Conservation (phyloP, 2,329 filamentous ascomycete species). For the Aspergillus texensis region DNA sequence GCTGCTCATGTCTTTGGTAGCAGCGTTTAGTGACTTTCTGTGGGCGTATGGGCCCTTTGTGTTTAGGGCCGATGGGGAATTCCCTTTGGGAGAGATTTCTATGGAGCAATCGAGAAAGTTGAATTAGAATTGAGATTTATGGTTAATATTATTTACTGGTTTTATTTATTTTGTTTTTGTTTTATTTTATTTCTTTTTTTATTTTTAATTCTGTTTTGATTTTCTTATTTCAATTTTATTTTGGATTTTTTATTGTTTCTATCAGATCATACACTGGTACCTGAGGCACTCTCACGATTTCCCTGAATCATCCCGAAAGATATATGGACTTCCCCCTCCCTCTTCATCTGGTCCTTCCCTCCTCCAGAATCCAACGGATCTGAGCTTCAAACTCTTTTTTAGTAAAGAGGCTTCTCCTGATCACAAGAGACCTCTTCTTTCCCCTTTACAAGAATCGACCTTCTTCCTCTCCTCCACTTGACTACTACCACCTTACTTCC, state of each 20-base stretch:
- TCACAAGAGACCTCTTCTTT: conserved; percentile 16
- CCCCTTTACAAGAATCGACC: conserved; percentile 14
- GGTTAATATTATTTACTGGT: conserved; percentile 6
- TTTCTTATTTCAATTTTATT: not conserved
- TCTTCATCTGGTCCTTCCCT: conserved; percentile 18
- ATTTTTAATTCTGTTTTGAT: not conserved
- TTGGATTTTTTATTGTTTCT: conserved; percentile 1
- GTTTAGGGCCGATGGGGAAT: conserved; percentile 11
- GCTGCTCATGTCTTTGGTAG: conserved; percentile 10
- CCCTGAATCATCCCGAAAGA: conserved; percentile 11
- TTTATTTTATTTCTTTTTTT: conserved; percentile 8
- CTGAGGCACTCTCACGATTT: conserved; percentile 6
- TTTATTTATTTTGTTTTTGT: conserved; percentile 2
- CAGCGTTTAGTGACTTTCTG: not conserved
- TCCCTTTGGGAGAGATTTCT: conserved; percentile 4
- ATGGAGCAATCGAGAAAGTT: conserved; percentile 17
- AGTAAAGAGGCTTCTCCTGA: conserved; percentile 14
- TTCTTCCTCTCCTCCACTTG: conserved; percentile 16
- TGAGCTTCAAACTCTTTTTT: conserved; percentile 17
- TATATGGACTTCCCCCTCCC: conserved; percentile 26
- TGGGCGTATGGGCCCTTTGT: conserved; percentile 1
- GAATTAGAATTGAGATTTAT: conserved; percentile 9
- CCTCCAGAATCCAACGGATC: conserved; percentile 17
- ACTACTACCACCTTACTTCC: conserved; percentile 13
- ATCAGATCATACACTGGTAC: conserved; percentile 3